Conservation (phyloP, 1,284 basidiomycete species). For the Malassezia slooffiae region DNA sequence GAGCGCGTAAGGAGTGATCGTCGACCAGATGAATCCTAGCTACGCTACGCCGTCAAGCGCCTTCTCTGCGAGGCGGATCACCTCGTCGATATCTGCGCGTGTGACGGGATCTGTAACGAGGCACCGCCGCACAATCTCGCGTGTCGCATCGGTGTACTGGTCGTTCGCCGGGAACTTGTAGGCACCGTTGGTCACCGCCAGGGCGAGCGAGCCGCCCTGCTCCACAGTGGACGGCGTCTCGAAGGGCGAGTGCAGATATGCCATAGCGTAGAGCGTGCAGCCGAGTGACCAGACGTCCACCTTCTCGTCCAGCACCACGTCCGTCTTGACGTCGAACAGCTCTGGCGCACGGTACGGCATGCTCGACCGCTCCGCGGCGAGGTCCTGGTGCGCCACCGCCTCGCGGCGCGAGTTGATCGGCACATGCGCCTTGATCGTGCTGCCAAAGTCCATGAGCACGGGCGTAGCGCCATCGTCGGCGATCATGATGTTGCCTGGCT, state of each 20-base stretch:
- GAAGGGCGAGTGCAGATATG: constrained; percentile 46
- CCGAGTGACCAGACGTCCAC: constrained; percentile 47
- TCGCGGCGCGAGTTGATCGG: constrained; percentile 67
- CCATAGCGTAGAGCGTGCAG: constrained; percentile 38
- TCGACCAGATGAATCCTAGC: no score
- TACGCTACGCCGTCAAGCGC: constrained; percentile 24
- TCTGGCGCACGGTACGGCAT: constrained; percentile 47
- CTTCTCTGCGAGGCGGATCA: constrained; percentile 24
- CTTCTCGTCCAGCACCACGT: constrained; percentile 35
- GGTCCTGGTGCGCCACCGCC: constrained; percentile 51
- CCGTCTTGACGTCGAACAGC: constrained; percentile 46
- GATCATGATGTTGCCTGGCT: constrained; percentile 93
- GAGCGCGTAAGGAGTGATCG: constrained; percentile 6
- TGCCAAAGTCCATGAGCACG: constrained; percentile 97
- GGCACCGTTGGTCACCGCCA: constrained; percentile 42
- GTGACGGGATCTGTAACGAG: constrained; percentile 32
- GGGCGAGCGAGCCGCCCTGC: constrained; percentile 44
- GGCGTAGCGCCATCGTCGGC: constrained; percentile 65
- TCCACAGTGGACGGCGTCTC: constrained; percentile 44
- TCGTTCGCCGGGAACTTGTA: constrained; percentile 39
- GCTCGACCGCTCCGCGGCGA: constrained; percentile 40
- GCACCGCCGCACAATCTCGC: constrained; percentile 35
- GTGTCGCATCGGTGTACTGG: constrained; percentile 31
- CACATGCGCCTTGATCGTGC: constrained; percentile 67
- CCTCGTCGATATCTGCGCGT: constrained; percentile 32